Evolutionary conservation across 2,329 filamentous ascomycete genomes (phyloP).

Genomic region (Clonostachys sp.): DNA sequence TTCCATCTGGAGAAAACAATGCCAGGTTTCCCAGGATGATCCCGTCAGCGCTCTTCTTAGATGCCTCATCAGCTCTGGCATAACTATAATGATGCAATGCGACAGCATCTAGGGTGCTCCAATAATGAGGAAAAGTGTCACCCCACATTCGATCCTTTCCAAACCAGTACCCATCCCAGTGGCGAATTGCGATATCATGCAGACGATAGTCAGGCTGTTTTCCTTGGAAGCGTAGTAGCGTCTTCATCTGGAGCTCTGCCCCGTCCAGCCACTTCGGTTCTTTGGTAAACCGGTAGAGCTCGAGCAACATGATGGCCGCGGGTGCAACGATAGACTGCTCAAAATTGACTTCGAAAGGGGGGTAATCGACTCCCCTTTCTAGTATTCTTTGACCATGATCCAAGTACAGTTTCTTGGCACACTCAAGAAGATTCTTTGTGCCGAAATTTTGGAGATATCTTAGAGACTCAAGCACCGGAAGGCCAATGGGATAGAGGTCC

Average conservation of each 20-base stretch:
- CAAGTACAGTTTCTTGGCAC: background rate
- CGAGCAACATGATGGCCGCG: background rate
- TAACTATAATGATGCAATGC: background rate
- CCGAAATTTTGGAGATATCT: background rate
- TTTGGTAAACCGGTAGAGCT: background rate
- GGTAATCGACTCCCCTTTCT: background rate
- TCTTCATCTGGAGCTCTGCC: background rate
- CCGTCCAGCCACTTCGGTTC: slow-evolving; percentile 13
- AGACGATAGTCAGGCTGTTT: background rate
- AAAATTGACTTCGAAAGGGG: background rate
- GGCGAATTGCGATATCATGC: background rate
- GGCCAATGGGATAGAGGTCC: background rate
- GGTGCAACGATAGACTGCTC: slow-evolving; percentile 1
- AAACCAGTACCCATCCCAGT: background rate
- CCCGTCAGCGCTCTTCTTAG: background rate
- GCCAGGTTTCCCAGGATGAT: background rate
- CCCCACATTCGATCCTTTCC: background rate
- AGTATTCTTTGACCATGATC: background rate
- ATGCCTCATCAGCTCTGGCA: background rate
- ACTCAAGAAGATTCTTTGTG: background rate
- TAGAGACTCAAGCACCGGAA: background rate
- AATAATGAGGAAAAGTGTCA: background rate
- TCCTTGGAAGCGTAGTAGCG: background rate
- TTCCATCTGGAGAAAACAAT: background rate
- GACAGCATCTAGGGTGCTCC: background rate